A percentile compares a stretch with the other conserved stretches of the same genome.
These are phyloP conservation scores for Aegilops umbellulata DNA, from an alignment of 176 grass and related monocot genomes.

Conservation along the genomic window DNA sequence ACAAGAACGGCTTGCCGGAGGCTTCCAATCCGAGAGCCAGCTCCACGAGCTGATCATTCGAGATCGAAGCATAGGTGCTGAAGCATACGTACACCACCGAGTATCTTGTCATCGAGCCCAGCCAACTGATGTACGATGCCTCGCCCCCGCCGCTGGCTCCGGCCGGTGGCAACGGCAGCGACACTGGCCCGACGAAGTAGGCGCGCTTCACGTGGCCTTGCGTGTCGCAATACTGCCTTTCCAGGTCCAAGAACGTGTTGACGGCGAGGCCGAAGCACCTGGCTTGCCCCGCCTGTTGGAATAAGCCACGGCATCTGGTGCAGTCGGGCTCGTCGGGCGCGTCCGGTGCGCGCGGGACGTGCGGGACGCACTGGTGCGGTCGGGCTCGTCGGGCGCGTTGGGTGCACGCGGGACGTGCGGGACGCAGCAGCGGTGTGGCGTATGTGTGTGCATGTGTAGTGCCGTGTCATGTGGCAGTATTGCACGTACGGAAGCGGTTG, in stretches of 20 bases:
- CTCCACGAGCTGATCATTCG: constrained; percentile 19
- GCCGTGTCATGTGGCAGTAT: too few relatives aligned
- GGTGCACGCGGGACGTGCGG: too few relatives aligned
- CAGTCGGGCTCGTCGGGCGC: too few relatives aligned
- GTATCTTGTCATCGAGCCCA: background rate
- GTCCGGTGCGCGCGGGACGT: too few relatives aligned
- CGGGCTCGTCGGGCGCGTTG: too few relatives aligned
- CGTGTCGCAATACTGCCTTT: constrained; percentile 12
- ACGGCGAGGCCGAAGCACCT: background rate
- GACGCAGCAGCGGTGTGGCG: too few relatives aligned
- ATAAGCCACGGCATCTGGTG: too few relatives aligned
- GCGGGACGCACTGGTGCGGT: too few relatives aligned
- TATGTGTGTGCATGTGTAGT: too few relatives aligned
- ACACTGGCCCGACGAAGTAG: constrained; percentile 39
- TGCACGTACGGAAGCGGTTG: too few relatives aligned
- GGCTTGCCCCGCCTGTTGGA: too few relatives aligned
- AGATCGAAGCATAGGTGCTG: constrained; percentile 27
- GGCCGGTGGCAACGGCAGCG: background rate
- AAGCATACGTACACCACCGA: constrained; percentile 53
- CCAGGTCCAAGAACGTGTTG: constrained; percentile 38
- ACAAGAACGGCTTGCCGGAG: constrained; percentile 36
- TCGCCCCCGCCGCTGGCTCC: background rate
- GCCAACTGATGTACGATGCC: constrained; percentile 20
- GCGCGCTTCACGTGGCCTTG: background rate
- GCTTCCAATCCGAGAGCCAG: constrained; percentile 42